Evolutionary conservation across 345 rosid species (phyloP), one percentile per base, ranked within the genome.

Genomic region (Pistacia atlantica): DNA sequence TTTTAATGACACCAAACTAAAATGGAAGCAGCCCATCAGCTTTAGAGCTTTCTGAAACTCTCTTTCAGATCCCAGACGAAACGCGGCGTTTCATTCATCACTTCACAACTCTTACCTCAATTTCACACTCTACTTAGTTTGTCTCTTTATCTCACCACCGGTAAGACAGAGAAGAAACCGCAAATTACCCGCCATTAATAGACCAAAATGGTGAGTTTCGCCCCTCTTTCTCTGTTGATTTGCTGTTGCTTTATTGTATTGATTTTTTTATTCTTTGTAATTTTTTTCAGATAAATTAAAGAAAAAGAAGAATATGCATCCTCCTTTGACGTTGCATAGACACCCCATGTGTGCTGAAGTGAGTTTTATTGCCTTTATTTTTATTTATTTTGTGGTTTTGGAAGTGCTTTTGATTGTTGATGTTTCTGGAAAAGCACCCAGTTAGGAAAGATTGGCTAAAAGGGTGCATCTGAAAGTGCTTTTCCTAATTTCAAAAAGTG

Each of bases 311-410:
- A 80, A 80, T 83, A 90, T 95, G 99, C 99, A 93, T 88, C 99
- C 98, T 84, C 99, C 96, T 28, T 81, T 95, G 81, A 90, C 98
- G 12, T 81, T 94, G 62, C 98, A 95, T 65, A 85, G 92, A 74
- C 99, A 95, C 72, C 99, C 96, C 1, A 90, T 93, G 96, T 93
- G 99, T 80, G 89, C 84, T 51, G 91, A 95, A 57, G 99, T 95
- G 65, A 89, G 94, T 85, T 77, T 65, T 0, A 31, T 1, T 11
- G 12, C 38, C 63, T 66, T 62, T 35, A 46, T 45, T 59, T 69
- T 33, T 56, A 11, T 13, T 52, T 46, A 33, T 54, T 5, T 69
- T 46, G 51, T 49, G n/a, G 17, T 45, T 25, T 17, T 45, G 9
- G 38, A 4, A 37, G 54, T 22, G 45, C 31, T 68, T 49, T 33